Conservation (phyloP, 2,329 filamentous ascomycete genomes). For the Periconia sp. region DNA sequence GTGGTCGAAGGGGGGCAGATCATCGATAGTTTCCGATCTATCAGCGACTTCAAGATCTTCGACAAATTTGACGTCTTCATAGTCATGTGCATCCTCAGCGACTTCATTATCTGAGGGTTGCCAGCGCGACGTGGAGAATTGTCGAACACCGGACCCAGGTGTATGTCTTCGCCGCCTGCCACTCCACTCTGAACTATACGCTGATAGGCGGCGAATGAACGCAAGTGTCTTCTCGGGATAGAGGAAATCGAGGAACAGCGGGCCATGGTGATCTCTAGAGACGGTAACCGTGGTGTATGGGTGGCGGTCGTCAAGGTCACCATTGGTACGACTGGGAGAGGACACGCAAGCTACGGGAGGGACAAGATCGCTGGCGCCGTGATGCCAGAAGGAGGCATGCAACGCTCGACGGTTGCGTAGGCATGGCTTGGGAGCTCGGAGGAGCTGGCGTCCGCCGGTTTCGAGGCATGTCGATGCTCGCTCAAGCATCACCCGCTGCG, state of each 20-base stretch:
- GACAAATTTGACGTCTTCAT: too few species aligned
- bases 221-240: slow-evolving; percentile 54
- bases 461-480: slow-evolving; percentile 64
- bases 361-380: slow-evolving; percentile 57
- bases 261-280: slow-evolving; percentile 10
- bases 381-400: slow-evolving; percentile 63
- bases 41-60: too few species aligned
- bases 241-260: slow-evolving; percentile 55
- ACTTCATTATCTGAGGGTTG: slow-evolving; percentile 15
- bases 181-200: slow-evolving; percentile 25
- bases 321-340: slow-evolving; percentile 9
- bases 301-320: slow-evolving; percentile 17
- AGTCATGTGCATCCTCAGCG: too few species aligned
- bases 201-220: slow-evolving; percentile 39
- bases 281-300: slow-evolving; percentile 9
- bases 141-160: slow-evolving; percentile 29
- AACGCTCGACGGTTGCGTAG: slow-evolving; percentile 56
- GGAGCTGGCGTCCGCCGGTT: slow-evolving; percentile 60
- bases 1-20: too few species aligned
- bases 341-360: slow-evolving; percentile 41
- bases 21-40: too few species aligned
- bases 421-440: slow-evolving; percentile 49
- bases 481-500: slow-evolving; percentile 60
- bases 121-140: slow-evolving; percentile 30
- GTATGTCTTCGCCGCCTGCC: slow-evolving; percentile 30